A percentile compares a stretch with the other conserved stretches of the same genome.
phyloP scores from a whole-genome alignment of 2,329 filamentous ascomycete genomes.

The Fusarium secorum region DNA sequence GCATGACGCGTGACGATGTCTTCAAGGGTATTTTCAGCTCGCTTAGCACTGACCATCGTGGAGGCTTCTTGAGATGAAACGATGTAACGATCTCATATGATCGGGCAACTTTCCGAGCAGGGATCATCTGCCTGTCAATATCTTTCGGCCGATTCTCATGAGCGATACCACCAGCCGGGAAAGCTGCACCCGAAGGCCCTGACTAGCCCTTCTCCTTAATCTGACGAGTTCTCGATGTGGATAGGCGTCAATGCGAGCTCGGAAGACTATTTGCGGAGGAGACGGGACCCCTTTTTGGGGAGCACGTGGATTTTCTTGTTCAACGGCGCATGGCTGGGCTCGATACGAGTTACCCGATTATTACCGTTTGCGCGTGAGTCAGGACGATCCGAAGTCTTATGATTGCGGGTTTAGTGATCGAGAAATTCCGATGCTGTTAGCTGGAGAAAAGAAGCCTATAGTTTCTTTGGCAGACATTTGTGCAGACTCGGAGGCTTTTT shows the following conservation, averaged over 20 bases:
- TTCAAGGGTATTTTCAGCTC: not conserved
- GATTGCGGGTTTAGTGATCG: not conserved
- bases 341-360: not conserved
- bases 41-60: not conserved
- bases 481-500: not conserved
- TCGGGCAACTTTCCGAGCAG: not conserved
- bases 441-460: not conserved
- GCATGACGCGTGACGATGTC: not conserved
- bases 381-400: not conserved
- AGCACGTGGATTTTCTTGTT: not conserved
- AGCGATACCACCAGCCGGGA: not conserved
- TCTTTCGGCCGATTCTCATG: not conserved
- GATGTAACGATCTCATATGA: not conserved
- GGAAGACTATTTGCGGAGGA: not conserved
- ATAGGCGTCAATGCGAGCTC: not conserved
- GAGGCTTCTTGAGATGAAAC: not conserved
- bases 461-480: not conserved
- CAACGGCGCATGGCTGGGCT: not conserved
- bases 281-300: not conserved
- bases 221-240: not conserved
- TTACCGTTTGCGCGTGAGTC: not conserved
- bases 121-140: not conserved
- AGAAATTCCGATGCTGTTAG: not conserved
- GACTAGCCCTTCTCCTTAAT: not conserved
- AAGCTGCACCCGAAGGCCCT: not conserved